Evolutionary conservation across 192 early-diverging fungal genomes (phyloP).

Genomic region (Linnemannia schmuckeri): DNA sequence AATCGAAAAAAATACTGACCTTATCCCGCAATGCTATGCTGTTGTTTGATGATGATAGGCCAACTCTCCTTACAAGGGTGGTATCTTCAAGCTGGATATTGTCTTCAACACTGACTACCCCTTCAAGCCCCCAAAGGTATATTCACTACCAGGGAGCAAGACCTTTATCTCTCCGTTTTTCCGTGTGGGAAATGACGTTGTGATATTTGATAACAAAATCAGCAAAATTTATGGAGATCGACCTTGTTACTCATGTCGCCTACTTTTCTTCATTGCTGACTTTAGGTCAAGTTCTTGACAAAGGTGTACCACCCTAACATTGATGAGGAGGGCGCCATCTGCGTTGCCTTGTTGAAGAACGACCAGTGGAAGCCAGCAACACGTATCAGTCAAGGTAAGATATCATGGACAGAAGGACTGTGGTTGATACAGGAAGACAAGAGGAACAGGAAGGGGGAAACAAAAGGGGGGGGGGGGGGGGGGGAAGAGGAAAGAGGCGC

Average conservation of each 20-base stretch:
- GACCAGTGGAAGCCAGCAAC: slow-evolving; percentile 92
- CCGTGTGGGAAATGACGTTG: not conserved
- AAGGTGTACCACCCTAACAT: slow-evolving; percentile 89
- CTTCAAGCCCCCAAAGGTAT: slow-evolving; percentile 85
- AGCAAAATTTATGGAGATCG: not conserved
- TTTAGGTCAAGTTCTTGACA: slow-evolving; percentile 79
- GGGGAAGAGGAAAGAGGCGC: too few species aligned
- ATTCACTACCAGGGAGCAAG: not conserved
- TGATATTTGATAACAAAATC: not conserved
- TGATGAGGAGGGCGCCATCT: slow-evolving; percentile 86
- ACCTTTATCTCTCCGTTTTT: not conserved
- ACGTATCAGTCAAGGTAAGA: slow-evolving; percentile 71
- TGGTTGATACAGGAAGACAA: not conserved
- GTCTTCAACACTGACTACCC: slow-evolving; percentile 82
- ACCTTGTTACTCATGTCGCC: not conserved
- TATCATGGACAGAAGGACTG: not conserved
- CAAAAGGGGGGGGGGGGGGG: not conserved
- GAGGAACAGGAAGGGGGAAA: not conserved
- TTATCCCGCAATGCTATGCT: slow-evolving; percentile 15
- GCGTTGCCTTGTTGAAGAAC: slow-evolving; percentile 79
- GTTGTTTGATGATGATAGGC: slow-evolving; percentile 36
- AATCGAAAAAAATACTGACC: not conserved
- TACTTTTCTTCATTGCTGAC: not conserved
- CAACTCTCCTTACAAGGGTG: slow-evolving; percentile 76
- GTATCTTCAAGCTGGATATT: slow-evolving; percentile 78